These are phyloP conservation scores for Neurospora hispaniola DNA, from an alignment of 495 filamentous ascomycete species.

Conservation along the genomic window DNA sequence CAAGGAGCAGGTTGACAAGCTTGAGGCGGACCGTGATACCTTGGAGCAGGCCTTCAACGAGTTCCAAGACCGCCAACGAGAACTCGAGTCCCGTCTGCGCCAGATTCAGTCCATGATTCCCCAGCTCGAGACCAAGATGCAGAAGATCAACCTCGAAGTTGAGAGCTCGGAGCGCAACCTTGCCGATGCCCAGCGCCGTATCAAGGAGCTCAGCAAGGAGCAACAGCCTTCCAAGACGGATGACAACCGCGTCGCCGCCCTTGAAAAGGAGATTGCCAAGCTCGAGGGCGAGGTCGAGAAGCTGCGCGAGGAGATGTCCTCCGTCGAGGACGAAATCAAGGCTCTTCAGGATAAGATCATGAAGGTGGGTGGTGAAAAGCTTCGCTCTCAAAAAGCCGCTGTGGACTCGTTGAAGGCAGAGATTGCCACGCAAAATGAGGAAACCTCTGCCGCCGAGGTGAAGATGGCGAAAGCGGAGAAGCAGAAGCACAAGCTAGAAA, in stretches of 20 bases:
- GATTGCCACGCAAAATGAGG: slow-evolving; percentile 67
- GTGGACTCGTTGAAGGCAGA: slow-evolving; percentile 89
- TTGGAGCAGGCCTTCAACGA: slow-evolving; percentile 69
- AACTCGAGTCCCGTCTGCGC: slow-evolving; percentile 61
- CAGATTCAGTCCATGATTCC: slow-evolving; percentile 75
- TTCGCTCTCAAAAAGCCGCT: slow-evolving; percentile 81
- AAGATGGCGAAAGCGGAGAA: slow-evolving; percentile 86
- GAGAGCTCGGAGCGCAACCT: slow-evolving; percentile 79
- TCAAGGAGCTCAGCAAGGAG: slow-evolving; percentile 70
- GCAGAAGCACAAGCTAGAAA: slow-evolving; percentile 75
- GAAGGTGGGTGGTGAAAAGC: slow-evolving; percentile 88
- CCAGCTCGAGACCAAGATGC: slow-evolving; percentile 75
- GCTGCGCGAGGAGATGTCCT: slow-evolving; percentile 68
- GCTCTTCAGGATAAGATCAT: slow-evolving; percentile 90
- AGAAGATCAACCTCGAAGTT: slow-evolving; percentile 83
- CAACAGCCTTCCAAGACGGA: slow-evolving; percentile 72
- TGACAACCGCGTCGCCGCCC: slow-evolving; percentile 52
- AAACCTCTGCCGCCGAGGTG: slow-evolving; percentile 75
- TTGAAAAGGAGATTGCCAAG: slow-evolving; percentile 67
- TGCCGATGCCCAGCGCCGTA: slow-evolving; percentile 68
- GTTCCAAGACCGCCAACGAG: slow-evolving; percentile 69
- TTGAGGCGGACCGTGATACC: slow-evolving; percentile 77
- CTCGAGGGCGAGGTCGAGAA: slow-evolving; percentile 71
- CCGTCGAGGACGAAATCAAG: slow-evolving; percentile 86
- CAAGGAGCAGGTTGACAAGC: slow-evolving; percentile 76